These are phyloP conservation scores for Adansonia gregorii DNA, from an alignment of 441 rosid genomes.

Conservation along the genomic window DNA sequence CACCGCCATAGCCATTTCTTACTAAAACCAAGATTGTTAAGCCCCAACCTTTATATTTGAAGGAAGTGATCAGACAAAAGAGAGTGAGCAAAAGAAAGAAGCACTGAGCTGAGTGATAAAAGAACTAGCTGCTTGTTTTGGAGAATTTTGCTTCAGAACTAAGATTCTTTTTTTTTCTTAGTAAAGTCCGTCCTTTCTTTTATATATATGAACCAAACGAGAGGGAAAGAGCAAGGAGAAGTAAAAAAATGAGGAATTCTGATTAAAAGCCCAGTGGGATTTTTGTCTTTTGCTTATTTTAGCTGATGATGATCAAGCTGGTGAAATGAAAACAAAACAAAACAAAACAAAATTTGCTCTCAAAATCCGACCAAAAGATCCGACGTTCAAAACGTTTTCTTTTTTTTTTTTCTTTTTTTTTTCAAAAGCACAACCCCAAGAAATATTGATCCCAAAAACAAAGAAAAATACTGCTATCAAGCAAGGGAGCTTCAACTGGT, in stretches of 20 bases:
- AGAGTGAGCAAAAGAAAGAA: not conserved
- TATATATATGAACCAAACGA: not conserved
- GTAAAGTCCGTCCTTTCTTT: slow-evolving; percentile 42
- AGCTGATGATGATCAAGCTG: not conserved
- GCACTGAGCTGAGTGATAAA: slow-evolving; percentile 1
- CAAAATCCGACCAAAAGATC: slow-evolving; percentile 4
- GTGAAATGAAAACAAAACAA: not conserved
- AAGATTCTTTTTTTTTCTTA: slow-evolving; percentile 32
- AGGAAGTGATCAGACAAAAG: not conserved
- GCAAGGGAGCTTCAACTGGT: not conserved
- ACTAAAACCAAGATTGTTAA: slow-evolving; percentile 14
- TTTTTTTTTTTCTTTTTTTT: no score
- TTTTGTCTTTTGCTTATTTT: no score
- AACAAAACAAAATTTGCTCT: not conserved
- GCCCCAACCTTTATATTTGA: slow-evolving; percentile 17
- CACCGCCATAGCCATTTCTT: slow-evolving; percentile 77
- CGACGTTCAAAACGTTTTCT: slow-evolving; percentile 1
- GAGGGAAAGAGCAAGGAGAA: slow-evolving; percentile 22
- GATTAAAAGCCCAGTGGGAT: not conserved
- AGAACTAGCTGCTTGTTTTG: slow-evolving; percentile 23
- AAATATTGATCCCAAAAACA: slow-evolving; percentile 14
- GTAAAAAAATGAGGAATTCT: not conserved
- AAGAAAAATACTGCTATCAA: not conserved
- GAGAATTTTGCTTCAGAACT: slow-evolving; percentile 30
- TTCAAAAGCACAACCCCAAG: not conserved